Base-by-base conservation (phyloP, 1,284 basidiomycete species). In the Schizopora paradoxa region DNA sequence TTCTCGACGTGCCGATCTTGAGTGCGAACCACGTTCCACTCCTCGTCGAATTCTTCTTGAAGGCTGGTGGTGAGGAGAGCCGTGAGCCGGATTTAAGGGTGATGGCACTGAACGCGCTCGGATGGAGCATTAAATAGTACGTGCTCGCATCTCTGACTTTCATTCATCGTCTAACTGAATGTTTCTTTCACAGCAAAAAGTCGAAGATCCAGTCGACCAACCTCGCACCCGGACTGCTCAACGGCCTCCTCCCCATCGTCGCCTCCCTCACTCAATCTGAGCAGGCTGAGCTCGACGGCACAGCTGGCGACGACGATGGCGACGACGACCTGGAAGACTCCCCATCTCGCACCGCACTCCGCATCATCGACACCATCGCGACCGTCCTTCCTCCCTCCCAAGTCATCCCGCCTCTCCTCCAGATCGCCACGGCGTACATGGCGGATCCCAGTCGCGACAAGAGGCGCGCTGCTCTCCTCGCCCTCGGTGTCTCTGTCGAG, bases 401-500 rank as follows among this genome's bases (percentile, higher is more conserved):
- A 68, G 95, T 99, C 55, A 99, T 98, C 84, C 93, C 94, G 23
- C 81, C 91, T 14, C 82, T 99, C 41, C 87, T 88, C 50, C 68
- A 67, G 43, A 79, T 94, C 56, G 87, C 96, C 48, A 74, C 82
- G 53, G 74, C 85, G 49, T 95, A 93, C 67, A 89, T 93, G 70
- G 65, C 79, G n/a, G 83, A 95, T 55, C 75, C 87, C 1, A 71
- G 80, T 44, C n/a, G n/a, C n/a, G 67, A 76, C 56, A 68, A 73
- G 58, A 87, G 96, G 52, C 94, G 96, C 55, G 91, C 91, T 40
- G 96, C 94, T 5, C 86, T 99, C 71, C 91, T 97, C 63, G 88
- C 95, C 4, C 86, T 99, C 48, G 96, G 95, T 57, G 91, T 99
- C 40, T 82, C 86, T 39, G 93, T 99, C 48, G 96, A 99, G 66